Base-by-base conservation (phyloP, 1,284 basidiomycete genomes). In the Fomitiporia mediterranea region DNA sequence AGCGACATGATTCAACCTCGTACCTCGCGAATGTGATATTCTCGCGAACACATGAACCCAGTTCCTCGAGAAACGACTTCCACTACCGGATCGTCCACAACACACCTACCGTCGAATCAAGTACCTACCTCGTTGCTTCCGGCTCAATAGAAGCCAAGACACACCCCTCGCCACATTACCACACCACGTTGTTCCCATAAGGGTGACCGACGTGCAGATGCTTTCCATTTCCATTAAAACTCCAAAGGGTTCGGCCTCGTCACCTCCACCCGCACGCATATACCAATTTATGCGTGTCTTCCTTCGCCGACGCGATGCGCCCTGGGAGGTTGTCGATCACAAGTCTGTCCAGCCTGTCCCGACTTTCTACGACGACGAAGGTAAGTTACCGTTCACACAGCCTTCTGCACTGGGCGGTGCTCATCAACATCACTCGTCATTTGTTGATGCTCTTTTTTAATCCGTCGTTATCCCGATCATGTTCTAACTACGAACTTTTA, bases 271-370 rank as follows among this genome's bases (percentile, higher is more conserved):
- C 42, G 44, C 38, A 17, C 57, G 57, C 15, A 55, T 52, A 42
- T 55, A 55, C 39, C 49, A 59, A 48, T 38, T 55, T 42, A 55
- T 60, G 58, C 53, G 40, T 35, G 37, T 58, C 39, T 28, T 47
- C 23, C 51, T 60, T 34, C 54, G 50, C 23, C 49, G 53, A 23
- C 47, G 50, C 37, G 77, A 84, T 63, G 69, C 70, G 8, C 78
- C 84, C 38, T 91, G 88, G 88, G 88, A 91, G 70, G 86, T 90
- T 39, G 83, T 89, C 23, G 82, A 81, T 58, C 80, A 74, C 64
- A 79, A 77, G 63, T 68, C 71, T 21, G 79, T 91, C 44, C 77
- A 83, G 42, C 81, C 86, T 27, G 78, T 89, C 9, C 74, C 79
- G 15, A 79, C 78, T 67, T 85, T 81, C 67, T 79, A 81, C 62